A percentile compares a stretch with the other conserved stretches of the same genome.
Conservation (phyloP, 495 filamentous ascomycete genomes). For the Geopyxis carbonaria region DNA sequence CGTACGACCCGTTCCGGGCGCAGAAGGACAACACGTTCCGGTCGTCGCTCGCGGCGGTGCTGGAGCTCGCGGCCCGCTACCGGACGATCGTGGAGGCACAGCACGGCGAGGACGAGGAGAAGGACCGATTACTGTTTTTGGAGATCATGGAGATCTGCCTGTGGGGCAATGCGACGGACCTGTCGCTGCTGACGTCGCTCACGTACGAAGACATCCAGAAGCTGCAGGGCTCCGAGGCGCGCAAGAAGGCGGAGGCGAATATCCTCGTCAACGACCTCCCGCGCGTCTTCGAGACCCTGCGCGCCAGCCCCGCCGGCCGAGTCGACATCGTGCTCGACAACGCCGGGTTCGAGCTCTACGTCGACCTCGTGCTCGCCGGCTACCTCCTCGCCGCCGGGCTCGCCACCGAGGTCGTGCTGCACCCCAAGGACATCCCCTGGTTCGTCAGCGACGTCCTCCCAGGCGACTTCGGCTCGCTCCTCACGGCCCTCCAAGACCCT, state of each 20-base stretch:
- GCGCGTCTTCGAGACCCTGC: slow-evolving; percentile 52
- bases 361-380: slow-evolving; percentile 78
- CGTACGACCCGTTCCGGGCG: slow-evolving; percentile 75
- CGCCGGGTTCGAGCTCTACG: slow-evolving; percentile 89
- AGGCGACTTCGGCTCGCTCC: slow-evolving; percentile 60
- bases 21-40: slow-evolving; percentile 89
- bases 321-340: slow-evolving; percentile 94
- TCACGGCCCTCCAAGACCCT: slow-evolving; percentile 57
- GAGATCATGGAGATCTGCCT: slow-evolving; percentile 96
- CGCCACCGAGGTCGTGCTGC: slow-evolving; percentile 73
- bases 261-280: slow-evolving; percentile 73
- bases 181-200: slow-evolving; percentile 75
- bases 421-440: slow-evolving; percentile 90
- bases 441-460: slow-evolving; percentile 92
- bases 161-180: slow-evolving; percentile 94
- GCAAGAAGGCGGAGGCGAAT: slow-evolving; percentile 70
- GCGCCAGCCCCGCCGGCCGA: slow-evolving; percentile 39
- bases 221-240: slow-evolving; percentile 71
- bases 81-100: slow-evolving; percentile 24
- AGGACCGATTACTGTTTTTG: slow-evolving; percentile 59
- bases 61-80: slow-evolving; percentile 70
- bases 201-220: slow-evolving; percentile 94
- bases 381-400: slow-evolving; percentile 68
- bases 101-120: slow-evolving; percentile 41
- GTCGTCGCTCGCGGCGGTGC: slow-evolving; percentile 76